phyloP scores from a whole-genome alignment of 2,329 filamentous ascomycete species.

The Aspergillus fumigatus region DNA sequence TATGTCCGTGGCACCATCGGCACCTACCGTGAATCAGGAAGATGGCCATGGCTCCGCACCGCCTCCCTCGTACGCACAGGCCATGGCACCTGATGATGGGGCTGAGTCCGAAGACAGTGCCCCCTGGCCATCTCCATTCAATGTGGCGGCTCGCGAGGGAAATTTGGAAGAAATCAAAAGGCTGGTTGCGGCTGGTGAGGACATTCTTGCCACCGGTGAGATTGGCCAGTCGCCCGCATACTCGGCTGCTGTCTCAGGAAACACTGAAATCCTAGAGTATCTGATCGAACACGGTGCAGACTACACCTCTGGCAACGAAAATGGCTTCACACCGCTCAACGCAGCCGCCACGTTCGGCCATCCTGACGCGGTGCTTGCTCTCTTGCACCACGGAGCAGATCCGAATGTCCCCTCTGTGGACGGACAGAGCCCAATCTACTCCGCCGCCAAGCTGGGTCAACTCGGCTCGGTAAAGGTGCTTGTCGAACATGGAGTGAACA shows the following conservation, averaged over 20 bases:
- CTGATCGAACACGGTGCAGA: conserved; percentile 1
- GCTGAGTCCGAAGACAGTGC: not conserved
- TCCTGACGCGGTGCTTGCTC: not conserved
- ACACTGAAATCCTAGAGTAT: not conserved
- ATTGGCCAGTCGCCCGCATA: conserved; percentile 2
- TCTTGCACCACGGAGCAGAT: not conserved
- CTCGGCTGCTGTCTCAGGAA: not conserved
- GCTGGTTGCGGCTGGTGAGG: not conserved
- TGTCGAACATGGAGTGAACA: not conserved
- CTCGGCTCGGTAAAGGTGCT: not conserved
- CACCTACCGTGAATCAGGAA: not conserved
- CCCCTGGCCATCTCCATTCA: not conserved
- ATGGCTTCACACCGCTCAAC: conserved; percentile 1
- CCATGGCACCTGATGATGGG: not conserved
- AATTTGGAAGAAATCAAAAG: conserved; percentile 1
- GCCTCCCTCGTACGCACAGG: not conserved
- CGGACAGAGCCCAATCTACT: not conserved
- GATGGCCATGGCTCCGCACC: not conserved
- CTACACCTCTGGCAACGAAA: not conserved
- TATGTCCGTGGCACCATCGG: not conserved
- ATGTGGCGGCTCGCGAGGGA: not conserved
- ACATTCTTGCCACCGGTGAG: not conserved
- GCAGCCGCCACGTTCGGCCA: conserved; percentile 1
- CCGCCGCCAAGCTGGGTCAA: not conserved
- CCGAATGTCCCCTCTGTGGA: not conserved